Percentiles rank a stretch among this genome's conserved stretches.
phyloP scores from a whole-genome alignment of 441 rosid species.

The Gossypium trilobum region DNA sequence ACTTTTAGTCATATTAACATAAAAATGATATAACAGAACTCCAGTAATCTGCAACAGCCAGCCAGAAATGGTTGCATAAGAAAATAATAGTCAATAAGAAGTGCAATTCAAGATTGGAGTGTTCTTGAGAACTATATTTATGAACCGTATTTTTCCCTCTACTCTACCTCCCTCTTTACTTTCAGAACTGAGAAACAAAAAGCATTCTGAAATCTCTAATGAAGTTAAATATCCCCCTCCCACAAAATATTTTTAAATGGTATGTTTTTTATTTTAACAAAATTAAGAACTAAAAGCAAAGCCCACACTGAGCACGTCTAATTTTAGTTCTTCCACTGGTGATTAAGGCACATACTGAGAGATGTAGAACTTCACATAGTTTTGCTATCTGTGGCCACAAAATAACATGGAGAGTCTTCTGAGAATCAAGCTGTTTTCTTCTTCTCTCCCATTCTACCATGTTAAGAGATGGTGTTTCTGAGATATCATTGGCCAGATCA shows the following conservation, averaged over 20 bases:
- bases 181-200: not conserved
- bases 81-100: not conserved
- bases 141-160: not conserved
- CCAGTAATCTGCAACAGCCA: not conserved
- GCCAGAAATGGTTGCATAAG: not conserved
- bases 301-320: not conserved
- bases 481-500: constrained; percentile 22
- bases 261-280: not conserved
- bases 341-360: constrained; percentile 47
- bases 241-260: not conserved
- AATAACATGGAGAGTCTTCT: constrained; percentile 45
- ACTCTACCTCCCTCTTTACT: not conserved
- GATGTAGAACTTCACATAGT: constrained; percentile 54
- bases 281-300: not conserved
- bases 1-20: not conserved
- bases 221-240: not conserved
- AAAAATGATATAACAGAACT: not conserved
- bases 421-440: constrained; percentile 35
- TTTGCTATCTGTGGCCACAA: constrained; percentile 54
- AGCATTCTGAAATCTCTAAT: not conserved
- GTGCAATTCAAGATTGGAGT: not conserved
- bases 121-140: not conserved
- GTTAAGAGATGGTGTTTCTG: constrained; percentile 28
- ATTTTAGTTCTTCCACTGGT: constrained; percentile 19
- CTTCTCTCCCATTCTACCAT: constrained; percentile 28